Base-by-base conservation (phyloP, 208 protist species). In the Crithidia acanthocephali region DNA sequence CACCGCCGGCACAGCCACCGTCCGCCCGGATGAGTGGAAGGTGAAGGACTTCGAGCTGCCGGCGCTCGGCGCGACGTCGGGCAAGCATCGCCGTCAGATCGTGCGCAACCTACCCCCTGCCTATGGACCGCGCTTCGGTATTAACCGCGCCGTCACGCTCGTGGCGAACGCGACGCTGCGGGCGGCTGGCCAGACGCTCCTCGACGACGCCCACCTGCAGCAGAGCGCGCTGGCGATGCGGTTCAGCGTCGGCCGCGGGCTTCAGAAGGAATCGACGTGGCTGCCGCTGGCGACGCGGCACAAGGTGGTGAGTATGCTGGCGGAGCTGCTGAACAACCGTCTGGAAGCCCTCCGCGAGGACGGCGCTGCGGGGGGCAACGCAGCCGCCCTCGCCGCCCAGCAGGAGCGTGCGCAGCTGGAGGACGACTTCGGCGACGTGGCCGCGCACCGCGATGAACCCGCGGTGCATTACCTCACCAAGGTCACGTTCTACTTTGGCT, bases 211-310 rank as follows among this genome's bases (percentile, higher is more conserved):
- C 0, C 16, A 57, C 16, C 55, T 64, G 57, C 67, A 72, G 57
- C 68, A 88, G 63, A 90, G 80, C 42, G 84, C 76, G 23, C 45
- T 85, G 2, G 90, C 90, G 6, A 28, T 95, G 22, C 85, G 87
- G 28, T 72, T 95, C 50, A 81, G 79, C 47, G 58, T 92, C 5
- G 85, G 85, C 18, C 77, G 79, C 15, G 86, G 84, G 15, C 65
- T 90, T 11, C 67, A 76, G 20, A 89, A 88, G 71, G 77, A 91
- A 48, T 92, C 87, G 20, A 85, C 85, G 37, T 95, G 90, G 90
- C 50, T 93, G 32, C 87, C 90, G 20, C 27, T 95, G 2, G 69
- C 84, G 1, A 55, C 76, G 44, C 73, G 72, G 1, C 63, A 57
- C n/a, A 56, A 32, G 27, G 52, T 75, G 27, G 58, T 63, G 28